These are phyloP conservation scores for Calonectria fujianensis DNA, from an alignment of 2,329 filamentous ascomycete genomes.

Conservation along the genomic window DNA sequence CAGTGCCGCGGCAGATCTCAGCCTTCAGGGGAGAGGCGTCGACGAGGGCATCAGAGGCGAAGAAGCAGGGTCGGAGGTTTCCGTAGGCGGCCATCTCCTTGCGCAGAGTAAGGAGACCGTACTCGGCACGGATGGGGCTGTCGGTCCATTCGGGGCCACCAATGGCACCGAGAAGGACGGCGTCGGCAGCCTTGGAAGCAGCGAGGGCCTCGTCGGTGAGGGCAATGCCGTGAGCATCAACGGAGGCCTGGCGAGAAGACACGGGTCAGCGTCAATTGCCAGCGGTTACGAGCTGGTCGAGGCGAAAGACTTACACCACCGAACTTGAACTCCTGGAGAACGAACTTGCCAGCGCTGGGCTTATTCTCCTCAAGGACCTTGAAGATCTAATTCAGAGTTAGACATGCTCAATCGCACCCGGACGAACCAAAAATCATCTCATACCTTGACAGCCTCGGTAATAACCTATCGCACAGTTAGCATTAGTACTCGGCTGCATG, in stretches of 20 bases:
- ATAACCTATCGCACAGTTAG: conserved; percentile 74
- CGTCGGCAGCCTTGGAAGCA: conserved; percentile 90
- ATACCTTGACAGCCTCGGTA: conserved; percentile 89
- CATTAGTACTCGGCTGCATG: conserved; percentile 30
- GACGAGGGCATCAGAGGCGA: conserved; percentile 90
- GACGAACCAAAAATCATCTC: conserved; percentile 3
- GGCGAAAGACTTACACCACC: conserved; percentile 82
- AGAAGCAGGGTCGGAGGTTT: conserved; percentile 97
- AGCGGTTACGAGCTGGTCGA: neutral
- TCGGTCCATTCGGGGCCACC: conserved; percentile 98
- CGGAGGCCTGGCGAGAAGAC: conserved; percentile 80
- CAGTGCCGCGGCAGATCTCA: conserved; percentile 87
- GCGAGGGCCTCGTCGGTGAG: conserved; percentile 88
- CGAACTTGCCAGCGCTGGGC: conserved; percentile 84
- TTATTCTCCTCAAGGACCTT: conserved; percentile 84
- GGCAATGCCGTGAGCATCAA: conserved; percentile 85
- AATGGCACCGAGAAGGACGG: conserved; percentile 93
- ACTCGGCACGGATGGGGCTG: conserved; percentile 89
- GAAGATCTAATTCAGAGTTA: conserved; percentile 75
- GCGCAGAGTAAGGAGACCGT: conserved; percentile 91
- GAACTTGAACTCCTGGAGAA: conserved; percentile 91
- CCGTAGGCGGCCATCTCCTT: conserved; percentile 96
- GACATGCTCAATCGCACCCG: conserved; percentile 16
- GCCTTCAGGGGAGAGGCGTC: conserved; percentile 91
- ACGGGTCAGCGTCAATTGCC: conserved; percentile 14